Percentiles rank a stretch among this genome's conserved stretches.
These are phyloP conservation scores for Colletotrichum melonis DNA, from an alignment of 2,329 filamentous ascomycete genomes.

Conservation along the genomic window DNA sequence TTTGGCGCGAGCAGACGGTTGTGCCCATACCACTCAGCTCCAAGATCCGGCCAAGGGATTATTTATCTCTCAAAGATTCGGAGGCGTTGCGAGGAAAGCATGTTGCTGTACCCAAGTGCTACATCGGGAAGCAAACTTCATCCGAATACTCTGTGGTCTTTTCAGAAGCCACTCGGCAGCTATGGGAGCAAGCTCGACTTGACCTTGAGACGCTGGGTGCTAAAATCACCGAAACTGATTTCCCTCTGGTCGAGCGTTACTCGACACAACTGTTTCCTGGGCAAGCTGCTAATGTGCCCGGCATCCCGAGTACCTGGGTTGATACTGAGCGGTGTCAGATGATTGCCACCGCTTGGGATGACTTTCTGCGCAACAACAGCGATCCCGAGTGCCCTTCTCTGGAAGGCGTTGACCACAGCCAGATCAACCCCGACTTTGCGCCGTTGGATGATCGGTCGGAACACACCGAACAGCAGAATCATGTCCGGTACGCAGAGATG, in stretches of 20 bases:
- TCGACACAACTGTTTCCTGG: constrained; percentile 1
- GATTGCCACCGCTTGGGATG: constrained; percentile 59
- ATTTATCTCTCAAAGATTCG: constrained; percentile 43
- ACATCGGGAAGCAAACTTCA: constrained; percentile 51
- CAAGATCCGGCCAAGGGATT: constrained; percentile 46
- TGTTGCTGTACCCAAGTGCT: constrained; percentile 63
- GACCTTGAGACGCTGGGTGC: constrained; percentile 55
- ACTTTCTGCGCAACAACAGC: constrained; percentile 57
- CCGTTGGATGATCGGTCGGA: constrained; percentile 21
- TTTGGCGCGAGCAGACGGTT: constrained; percentile 63
- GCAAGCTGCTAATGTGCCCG: constrained; percentile 24
- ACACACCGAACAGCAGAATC: constrained; percentile 27
- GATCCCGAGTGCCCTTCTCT: constrained; percentile 47
- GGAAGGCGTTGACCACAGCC: constrained; percentile 49
- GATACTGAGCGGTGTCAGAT: constrained; percentile 51
- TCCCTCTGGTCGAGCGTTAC: constrained; percentile 26
- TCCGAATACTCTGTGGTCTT: constrained; percentile 10
- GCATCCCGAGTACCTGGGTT: constrained; percentile 50
- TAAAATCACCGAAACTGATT: constrained; percentile 46
- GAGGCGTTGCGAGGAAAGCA: constrained; percentile 54
- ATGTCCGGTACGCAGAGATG: constrained; percentile 30
- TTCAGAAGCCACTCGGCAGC: constrained; percentile 35
- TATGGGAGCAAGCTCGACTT: constrained; percentile 46
- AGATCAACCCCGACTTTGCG: constrained; percentile 40
- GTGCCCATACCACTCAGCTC: constrained; percentile 51